These are phyloP conservation scores for Cucurbita maxima DNA, from an alignment of 306 rosid species.

Conservation along the genomic window DNA sequence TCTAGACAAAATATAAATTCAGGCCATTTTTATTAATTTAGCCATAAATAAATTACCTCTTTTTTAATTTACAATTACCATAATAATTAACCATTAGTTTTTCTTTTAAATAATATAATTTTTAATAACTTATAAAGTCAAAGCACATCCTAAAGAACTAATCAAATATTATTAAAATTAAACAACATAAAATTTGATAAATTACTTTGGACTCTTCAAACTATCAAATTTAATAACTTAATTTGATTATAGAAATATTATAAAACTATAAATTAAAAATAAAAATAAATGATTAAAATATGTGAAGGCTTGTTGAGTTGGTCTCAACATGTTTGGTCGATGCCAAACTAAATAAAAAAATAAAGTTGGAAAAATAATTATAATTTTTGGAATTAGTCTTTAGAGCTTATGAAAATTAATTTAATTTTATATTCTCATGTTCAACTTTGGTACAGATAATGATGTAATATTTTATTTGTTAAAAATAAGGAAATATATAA, in stretches of 20 bases:
- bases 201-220: not conserved
- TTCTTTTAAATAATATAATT: not conserved
- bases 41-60: too few relatives aligned
- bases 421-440: too few relatives aligned
- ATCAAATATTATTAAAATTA: not conserved
- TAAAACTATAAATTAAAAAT: not conserved
- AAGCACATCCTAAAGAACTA: not conserved
- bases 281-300: not conserved
- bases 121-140: not conserved
- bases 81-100: not conserved
- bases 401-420: not conserved
- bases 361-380: not conserved
- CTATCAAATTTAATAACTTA: not conserved
- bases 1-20: too few relatives aligned
- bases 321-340: not conserved
- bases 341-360: not conserved
- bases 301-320: not conserved
- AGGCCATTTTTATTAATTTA: too few relatives aligned
- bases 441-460: not conserved
- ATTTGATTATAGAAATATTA: not conserved
- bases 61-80: too few relatives aligned
- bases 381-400: not conserved
- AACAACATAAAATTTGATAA: not conserved
- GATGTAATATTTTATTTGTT: not conserved
- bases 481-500: too few relatives aligned